Percentiles rank a stretch among this genome's conserved stretches.
Conservation (phyloP, 2,329 filamentous ascomycete species). For the Pseudocercospora eumusae region DNA sequence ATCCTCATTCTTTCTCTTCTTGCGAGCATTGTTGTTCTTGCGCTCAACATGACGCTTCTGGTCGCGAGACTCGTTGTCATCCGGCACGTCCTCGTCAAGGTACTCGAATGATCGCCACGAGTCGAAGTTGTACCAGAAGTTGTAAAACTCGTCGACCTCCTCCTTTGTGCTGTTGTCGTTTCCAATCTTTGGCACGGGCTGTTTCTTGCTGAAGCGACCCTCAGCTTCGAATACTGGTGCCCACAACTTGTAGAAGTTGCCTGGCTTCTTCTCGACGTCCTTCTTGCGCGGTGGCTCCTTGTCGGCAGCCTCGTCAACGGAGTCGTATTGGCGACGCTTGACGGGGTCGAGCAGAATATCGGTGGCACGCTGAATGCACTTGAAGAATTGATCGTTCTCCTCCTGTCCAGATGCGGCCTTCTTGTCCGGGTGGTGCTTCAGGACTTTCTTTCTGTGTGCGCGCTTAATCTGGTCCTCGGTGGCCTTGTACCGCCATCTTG, state of each 20-base stretch:
- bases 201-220: conserved; percentile 84
- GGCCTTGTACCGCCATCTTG: conserved; percentile 87
- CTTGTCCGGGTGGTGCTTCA: conserved; percentile 98
- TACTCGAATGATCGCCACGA: conserved; percentile 98
- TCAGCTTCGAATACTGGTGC: conserved; percentile 85
- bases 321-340: conserved; percentile 94
- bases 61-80: conserved; percentile 98
- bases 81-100: conserved; percentile 96
- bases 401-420: conserved; percentile 84
- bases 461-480: conserved; percentile 99
- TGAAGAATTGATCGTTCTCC: conserved; percentile 99
- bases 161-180: conserved; percentile 81
- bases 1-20: conserved; percentile 99
- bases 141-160: conserved; percentile 94
- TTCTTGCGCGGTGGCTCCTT: conserved; percentile 93
- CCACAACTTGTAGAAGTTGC: conserved; percentile 97
- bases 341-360: conserved; percentile 89
- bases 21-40: conserved; percentile 96
- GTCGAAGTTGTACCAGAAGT: conserved; percentile 99
- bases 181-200: conserved; percentile 85
- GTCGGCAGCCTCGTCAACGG: conserved; percentile 90
- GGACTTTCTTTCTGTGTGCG: conserved; percentile 98
- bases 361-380: conserved; percentile 98
- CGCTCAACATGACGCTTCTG: conserved; percentile 98
- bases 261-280: conserved; percentile 67